Base-by-base conservation (phyloP, 1,139 yeast species). In the Yamadazyma mexicana region DNA sequence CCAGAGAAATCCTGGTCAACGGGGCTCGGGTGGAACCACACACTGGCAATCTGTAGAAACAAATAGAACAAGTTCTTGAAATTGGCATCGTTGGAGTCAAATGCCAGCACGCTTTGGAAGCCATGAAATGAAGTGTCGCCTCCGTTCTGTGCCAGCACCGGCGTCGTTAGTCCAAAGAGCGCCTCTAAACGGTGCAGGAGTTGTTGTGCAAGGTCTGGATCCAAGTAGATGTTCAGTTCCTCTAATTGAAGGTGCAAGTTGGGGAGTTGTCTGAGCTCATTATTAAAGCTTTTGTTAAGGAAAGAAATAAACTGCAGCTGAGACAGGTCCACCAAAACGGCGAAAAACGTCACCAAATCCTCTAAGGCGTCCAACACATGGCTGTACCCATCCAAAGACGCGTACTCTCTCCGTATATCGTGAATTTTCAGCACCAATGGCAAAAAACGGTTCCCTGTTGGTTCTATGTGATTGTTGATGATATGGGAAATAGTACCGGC, bases 241-340 rank as follows among this genome's bases (percentile, higher is more conserved):
- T 48, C 48, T 6, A 49, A 29, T 18, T 42, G 41, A 6, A 46
- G 31, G 29, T 39, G 48, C 15, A 49, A 25, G 25, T 48, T 49
- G 5, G 46, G 29, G 9, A 47, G 31, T 31, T 48, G 53, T n/a
- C 47, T 31, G n/a, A 48, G 34, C 38, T 49, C 53, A 22, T 35
- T 35, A 29, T 45, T 45, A 28, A 45, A 40, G 28, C 34, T 25
- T 17, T 39, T 42, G 17, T 48, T 49, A 10, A 48, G 28, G 20
- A 48, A 46, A n/a, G 9, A 15, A 2, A 41, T 27, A 15, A 48
- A 24, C 30, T 18, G 30, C 10, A 5, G n/a, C 17, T 20, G 17
- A 6, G 32, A 26, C 32, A 11, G 26, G 8, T 17, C 23, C 10
- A 26, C 36, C 15, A 39, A 22, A 7, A 20, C 27, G 20, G n/a